A percentile compares a stretch with the other conserved stretches of the same genome.
phyloP scores from a whole-genome alignment of 768 basidiomycete species.

The Fomitopsis serialis region DNA sequence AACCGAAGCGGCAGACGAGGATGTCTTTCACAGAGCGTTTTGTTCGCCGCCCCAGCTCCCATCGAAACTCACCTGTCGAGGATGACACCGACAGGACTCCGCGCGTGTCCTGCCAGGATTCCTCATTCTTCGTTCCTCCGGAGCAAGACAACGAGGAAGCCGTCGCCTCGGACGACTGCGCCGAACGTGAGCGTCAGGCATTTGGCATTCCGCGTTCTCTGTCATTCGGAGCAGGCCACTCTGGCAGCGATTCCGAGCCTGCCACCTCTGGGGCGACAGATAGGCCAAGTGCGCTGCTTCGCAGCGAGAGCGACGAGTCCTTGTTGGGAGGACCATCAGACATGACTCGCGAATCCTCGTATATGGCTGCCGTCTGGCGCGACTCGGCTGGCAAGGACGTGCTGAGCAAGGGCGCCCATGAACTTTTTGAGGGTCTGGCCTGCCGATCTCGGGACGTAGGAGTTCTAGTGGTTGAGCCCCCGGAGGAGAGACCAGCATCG shows the following conservation, averaged over 20 bases:
- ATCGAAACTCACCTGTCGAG: too few relatives aligned
- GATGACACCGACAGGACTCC: too few relatives aligned
- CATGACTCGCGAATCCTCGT: slow-evolving; percentile 34
- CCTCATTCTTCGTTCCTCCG: neutral
- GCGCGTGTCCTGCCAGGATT: too few relatives aligned
- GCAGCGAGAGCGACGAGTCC: slow-evolving; percentile 7
- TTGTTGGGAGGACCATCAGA: slow-evolving; percentile 30
- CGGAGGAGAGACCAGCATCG: slow-evolving; percentile 9
- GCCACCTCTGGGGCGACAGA: neutral
- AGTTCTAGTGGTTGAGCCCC: neutral
- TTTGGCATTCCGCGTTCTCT: slow-evolving; percentile 26
- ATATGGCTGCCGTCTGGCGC: slow-evolving; percentile 6
- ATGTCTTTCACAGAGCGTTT: too few relatives aligned
- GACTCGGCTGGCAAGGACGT: slow-evolving; percentile 24
- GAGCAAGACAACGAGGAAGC: neutral
- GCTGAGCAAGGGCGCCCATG: slow-evolving; percentile 43
- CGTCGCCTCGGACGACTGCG: slow-evolving; percentile 2
- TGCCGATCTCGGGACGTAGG: slow-evolving; percentile 12
- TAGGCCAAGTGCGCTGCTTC: slow-evolving; percentile 4
- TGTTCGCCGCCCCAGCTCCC: too few relatives aligned
- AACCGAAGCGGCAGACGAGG: too few relatives aligned
- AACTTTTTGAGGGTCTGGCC: slow-evolving; percentile 39
- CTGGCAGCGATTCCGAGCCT: slow-evolving; percentile 2
- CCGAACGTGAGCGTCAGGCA: slow-evolving; percentile 18
- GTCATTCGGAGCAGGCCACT: slow-evolving; percentile 15